These are phyloP conservation scores for Cordyceps farinosa DNA, from an alignment of 2,329 filamentous ascomycete species.

Conservation along the genomic window DNA sequence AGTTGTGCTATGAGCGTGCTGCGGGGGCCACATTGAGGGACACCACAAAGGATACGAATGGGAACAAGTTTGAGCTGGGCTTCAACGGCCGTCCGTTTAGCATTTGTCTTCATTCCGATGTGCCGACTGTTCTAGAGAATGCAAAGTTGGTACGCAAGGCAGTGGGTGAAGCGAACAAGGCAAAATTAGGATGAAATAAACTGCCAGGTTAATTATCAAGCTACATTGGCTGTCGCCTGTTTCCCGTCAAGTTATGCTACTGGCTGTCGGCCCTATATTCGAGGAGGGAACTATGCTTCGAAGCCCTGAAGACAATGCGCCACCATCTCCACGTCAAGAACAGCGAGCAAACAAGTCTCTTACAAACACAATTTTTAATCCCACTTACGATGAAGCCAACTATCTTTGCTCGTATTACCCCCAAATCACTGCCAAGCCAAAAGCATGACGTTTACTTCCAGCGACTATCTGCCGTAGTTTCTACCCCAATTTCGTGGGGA, in stretches of 20 bases:
- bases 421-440: no score
- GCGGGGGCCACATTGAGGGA: neutral
- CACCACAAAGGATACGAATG: neutral
- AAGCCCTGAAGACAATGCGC: no score
- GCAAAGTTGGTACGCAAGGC: conserved; percentile 14
- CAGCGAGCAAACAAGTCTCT: no score
- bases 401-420: no score
- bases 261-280: no score
- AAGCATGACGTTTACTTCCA: neutral
- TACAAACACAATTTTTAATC: no score
- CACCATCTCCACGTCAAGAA: no score
- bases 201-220: neutral
- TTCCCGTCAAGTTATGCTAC: no score
- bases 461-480: neutral
- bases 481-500: neutral
- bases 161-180: conserved; percentile 13
- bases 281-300: no score
- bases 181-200: neutral
- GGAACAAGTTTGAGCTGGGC: neutral
- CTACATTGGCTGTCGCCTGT: no score
- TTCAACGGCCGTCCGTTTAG: conserved; percentile 5
- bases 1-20: conserved; percentile 18
- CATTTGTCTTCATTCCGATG: conserved; percentile 20
- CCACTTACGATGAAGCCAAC: no score
- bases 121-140: conserved; percentile 15